Evolutionary conservation across 2,329 filamentous ascomycete species (phyloP), one percentile per base, ranked within the genome.

Genomic region (Fusarium ramigenum): DNA sequence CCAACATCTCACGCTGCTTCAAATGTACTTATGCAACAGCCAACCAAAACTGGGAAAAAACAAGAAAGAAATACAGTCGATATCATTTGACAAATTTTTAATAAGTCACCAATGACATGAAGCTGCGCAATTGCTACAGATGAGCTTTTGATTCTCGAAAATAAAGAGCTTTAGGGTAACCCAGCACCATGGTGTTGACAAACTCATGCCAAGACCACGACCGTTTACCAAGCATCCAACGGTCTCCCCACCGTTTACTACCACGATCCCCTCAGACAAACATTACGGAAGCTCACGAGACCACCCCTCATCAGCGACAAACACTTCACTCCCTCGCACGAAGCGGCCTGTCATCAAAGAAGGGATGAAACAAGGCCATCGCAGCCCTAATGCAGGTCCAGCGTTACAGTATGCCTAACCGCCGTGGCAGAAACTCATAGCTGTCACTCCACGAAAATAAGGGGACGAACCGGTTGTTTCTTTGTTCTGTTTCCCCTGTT

Each of bases 361-460:
- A 52, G 36, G 23, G 25, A 67, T 67, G 61, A 60, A 70, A 73
- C 70, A 59, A 34, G 42, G 39, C 34, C 36, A 54, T 39, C 43
- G n/a, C 47, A 42, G 46, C 44, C 53, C 39, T 56, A 34, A 73
- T 52, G 66, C 66, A 67, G 66, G 57, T 63, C 66, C 70, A 73
- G 37, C 57, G 21, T 37, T 50, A 37, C 25, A 59, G 50, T 18
- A 40, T 4, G 14, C 57, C 46, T 68, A 72, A 68, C 54, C 69
- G 69, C 63, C 30, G 66, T 47, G 28, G 42, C 44, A 63, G 56
- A 61, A 70, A 52, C 50, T 25, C 54, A 40, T 42, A 60, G 54
- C 11, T 65, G 36, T 56, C 39, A 49, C 64, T 50, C 8, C 11
- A 23, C n/a, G 32, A 54, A 44, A 60, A 34, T 36, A 56, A 49